Evolutionary conservation across 352 stramenopile genomes (phyloP), one percentile per base, ranked within the genome.

Genomic region (Globisporangium rhizosaccharum): DNA sequence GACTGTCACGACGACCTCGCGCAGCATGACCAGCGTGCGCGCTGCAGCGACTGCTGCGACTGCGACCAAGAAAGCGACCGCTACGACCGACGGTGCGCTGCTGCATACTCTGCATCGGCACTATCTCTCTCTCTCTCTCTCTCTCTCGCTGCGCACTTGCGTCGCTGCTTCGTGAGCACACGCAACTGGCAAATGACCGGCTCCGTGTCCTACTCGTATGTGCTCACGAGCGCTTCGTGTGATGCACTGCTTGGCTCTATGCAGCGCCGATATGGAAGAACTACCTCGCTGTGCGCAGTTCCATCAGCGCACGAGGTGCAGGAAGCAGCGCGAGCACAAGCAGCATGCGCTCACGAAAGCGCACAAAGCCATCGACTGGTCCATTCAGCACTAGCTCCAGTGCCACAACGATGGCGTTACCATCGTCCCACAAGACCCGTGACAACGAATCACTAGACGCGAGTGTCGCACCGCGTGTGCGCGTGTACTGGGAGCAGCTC

Each of bases 401-500:
- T 14, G 18, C 20, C 12, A 5, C 5, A 4, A 5, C 44, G 20
- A 26, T 10, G 20, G 9, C 17, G n/a, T 1, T 14, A 28, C 44
- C 11, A 12, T 2, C 44, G 12, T 8, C 20, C 0, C 44, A 26
- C 44, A 49, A 49, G 10, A 8, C 18, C 6, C 44, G 11, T 7
- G 3, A 18, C 17, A 49, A 8, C 20, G 44, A 23, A 18, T n/a
- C 14, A 14, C 41, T 20, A 14, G 10, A 26, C 10, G 18, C 36
- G n/a, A 48, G 20, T 20, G 67, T 57, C 17, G 62, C 59, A 25
- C 51, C 44, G 20, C 76, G 66, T 39, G 61, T 92, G 37, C 73
- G 73, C 10, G 47, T 66, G 0, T 94, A 88, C 62, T 94, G 85
- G 85, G 71, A 89, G 25, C 65, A 73, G 11, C 71, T 94, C 44